phyloP scores from a whole-genome alignment of 1,284 basidiomycete species.

The Boletellus dicymbophilus region DNA sequence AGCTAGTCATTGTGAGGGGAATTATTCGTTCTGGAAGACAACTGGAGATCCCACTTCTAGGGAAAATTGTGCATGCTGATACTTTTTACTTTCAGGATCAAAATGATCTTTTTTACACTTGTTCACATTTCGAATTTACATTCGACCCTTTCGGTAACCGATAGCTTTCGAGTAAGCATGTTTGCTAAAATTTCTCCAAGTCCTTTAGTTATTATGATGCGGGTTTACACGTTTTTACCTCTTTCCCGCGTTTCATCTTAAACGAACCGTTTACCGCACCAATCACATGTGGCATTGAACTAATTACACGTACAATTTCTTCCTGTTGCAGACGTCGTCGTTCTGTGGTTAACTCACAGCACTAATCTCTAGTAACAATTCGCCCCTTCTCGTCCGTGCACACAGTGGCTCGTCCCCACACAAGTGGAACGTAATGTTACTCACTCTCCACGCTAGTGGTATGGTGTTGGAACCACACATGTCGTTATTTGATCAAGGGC shows the following conservation, averaged over 20 bases:
- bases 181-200: slow-evolving; percentile 14
- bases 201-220: slow-evolving; percentile 20
- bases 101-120: slow-evolving; percentile 60
- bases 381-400: slow-evolving; percentile 55
- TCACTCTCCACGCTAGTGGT: neutral
- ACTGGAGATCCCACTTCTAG: slow-evolving; percentile 3
- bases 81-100: slow-evolving; percentile 46
- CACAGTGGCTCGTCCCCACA: slow-evolving; percentile 11
- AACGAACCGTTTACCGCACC: slow-evolving; percentile 13
- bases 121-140: slow-evolving; percentile 55
- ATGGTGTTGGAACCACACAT: slow-evolving; percentile 12
- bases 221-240: slow-evolving; percentile 11
- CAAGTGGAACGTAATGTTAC: slow-evolving; percentile 20
- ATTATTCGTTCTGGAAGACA: slow-evolving; percentile 2
- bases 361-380: slow-evolving; percentile 52
- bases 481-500: slow-evolving; percentile 22
- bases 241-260: slow-evolving; percentile 25
- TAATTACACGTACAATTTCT: slow-evolving; percentile 8
- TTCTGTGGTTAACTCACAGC: slow-evolving; percentile 53
- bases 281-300: slow-evolving; percentile 12
- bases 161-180: slow-evolving; percentile 60
- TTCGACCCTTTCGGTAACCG: slow-evolving; percentile 51
- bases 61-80: slow-evolving; percentile 14
- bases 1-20: too few species aligned
- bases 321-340: slow-evolving; percentile 44